Evolutionary conservation across 2,329 filamentous ascomycete species (phyloP).

Genomic region (Cytospora piceicola): DNA sequence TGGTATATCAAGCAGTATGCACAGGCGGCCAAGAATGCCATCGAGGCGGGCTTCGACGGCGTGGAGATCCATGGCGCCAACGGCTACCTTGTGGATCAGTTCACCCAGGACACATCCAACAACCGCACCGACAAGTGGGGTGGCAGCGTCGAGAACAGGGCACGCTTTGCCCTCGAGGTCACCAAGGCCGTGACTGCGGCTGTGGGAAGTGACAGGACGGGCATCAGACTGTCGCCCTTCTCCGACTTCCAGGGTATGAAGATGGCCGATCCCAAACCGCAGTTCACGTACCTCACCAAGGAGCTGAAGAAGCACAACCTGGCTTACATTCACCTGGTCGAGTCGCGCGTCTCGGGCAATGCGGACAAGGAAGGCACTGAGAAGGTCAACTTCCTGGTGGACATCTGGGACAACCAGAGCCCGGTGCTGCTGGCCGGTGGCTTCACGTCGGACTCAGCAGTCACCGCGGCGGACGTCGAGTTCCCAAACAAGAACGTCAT

Average conservation of each 20-base stretch:
- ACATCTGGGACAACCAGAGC: conserved; percentile 37
- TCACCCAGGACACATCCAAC: conserved; percentile 58
- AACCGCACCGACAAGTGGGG: conserved; percentile 58
- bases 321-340: conserved; percentile 61
- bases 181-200: conserved; percentile 54
- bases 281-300: conserved; percentile 58
- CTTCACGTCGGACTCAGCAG: conserved; percentile 35
- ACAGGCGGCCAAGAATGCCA: conserved; percentile 46
- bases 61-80: conserved; percentile 48
- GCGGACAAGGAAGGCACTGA: conserved; percentile 42
- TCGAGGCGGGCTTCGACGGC: conserved; percentile 56
- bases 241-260: conserved; percentile 61
- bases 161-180: conserved; percentile 56
- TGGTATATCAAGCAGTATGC: conserved; percentile 39
- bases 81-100: conserved; percentile 55
- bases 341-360: conserved; percentile 50
- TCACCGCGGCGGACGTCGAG: conserved; percentile 36
- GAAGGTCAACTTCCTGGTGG: conserved; percentile 39
- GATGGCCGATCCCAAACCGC: conserved; percentile 59
- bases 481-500: conserved; percentile 35
- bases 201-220: conserved; percentile 53
- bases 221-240: conserved; percentile 61
- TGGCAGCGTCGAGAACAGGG: conserved; percentile 58
- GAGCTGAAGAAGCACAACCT: conserved; percentile 55
- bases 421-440: conserved; percentile 41